Conservation (phyloP, 2,329 filamentous ascomycete genomes). For the Sclerotinia sclerotiorum region DNA sequence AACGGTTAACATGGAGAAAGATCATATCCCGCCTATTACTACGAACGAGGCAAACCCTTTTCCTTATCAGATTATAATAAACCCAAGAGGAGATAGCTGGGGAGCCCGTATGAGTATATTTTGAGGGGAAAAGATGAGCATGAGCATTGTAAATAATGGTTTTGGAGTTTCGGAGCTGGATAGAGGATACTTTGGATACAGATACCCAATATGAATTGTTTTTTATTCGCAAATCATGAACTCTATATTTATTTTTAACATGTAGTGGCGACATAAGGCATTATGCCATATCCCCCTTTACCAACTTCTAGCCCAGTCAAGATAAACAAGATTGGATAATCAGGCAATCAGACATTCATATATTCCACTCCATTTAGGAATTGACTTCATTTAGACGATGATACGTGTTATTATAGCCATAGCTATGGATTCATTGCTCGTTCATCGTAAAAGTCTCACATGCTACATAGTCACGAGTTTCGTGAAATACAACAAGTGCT, state of each 20-base stretch:
- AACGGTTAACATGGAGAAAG: constrained; percentile 83
- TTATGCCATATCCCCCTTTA: background rate
- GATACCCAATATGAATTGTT: constrained; percentile 36
- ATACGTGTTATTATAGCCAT: background rate
- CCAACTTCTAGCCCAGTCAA: background rate
- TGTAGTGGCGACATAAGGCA: background rate
- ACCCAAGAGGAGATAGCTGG: constrained; percentile 79
- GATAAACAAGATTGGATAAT: background rate
- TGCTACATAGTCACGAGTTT: constrained; percentile 3
- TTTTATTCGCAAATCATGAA: constrained; percentile 19
- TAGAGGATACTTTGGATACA: constrained; percentile 33
- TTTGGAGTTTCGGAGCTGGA: constrained; percentile 25
- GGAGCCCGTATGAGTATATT: constrained; percentile 71
- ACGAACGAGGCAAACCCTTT: constrained; percentile 91
- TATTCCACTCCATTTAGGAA: background rate
- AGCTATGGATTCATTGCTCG: background rate
- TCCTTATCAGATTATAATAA: constrained; percentile 88
- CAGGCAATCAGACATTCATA: background rate
- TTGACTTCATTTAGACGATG: background rate
- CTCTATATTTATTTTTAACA: background rate
- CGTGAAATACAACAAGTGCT: background rate
- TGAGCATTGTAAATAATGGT: constrained; percentile 23
- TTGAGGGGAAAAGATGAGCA: constrained; percentile 30
- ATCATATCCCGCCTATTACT: constrained; percentile 95
- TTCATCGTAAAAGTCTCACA: background rate